Evolutionary conservation across 306 rosid genomes (phyloP).

Genomic region (Adenanthera pavonina): DNA sequence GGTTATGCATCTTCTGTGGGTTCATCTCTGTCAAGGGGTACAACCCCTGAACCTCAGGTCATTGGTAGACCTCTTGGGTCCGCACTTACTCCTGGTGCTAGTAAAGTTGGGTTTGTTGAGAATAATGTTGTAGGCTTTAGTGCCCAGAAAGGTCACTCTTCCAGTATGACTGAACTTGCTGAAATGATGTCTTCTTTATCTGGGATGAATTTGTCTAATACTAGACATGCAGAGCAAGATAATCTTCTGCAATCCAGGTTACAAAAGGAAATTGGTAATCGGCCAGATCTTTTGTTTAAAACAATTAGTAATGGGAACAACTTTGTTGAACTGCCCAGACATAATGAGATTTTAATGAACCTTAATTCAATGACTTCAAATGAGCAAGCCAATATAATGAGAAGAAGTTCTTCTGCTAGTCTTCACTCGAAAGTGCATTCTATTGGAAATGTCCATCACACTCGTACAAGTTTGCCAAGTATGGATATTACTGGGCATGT

Average conservation of each 20-base stretch:
- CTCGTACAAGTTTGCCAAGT: constrained; percentile 48
- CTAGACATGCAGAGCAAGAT: constrained; percentile 66
- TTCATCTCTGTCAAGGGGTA: constrained; percentile 66
- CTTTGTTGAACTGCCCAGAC: constrained; percentile 54
- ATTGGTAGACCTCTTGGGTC: constrained; percentile 71
- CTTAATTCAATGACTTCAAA: constrained; percentile 51
- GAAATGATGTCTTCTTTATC: constrained; percentile 66
- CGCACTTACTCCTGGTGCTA: constrained; percentile 67
- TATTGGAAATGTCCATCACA: constrained; percentile 50
- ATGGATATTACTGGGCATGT: constrained; percentile 55
- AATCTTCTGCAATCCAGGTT: constrained; percentile 63
- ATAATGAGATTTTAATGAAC: constrained; percentile 57
- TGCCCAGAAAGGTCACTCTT: constrained; percentile 57
- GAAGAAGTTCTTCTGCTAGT: constrained; percentile 71
- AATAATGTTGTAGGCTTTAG: constrained; percentile 55
- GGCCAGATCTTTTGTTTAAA: constrained; percentile 56
- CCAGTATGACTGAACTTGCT: constrained; percentile 60
- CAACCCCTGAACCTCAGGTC: constrained; percentile 76
- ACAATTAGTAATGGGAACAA: constrained; percentile 46
- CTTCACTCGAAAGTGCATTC: constrained; percentile 67
- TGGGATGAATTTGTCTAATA: constrained; percentile 66
- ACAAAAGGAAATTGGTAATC: constrained; percentile 59
- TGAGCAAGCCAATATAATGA: constrained; percentile 64
- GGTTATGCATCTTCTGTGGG: constrained; percentile 65
- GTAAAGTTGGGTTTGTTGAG: constrained; percentile 58